Percentiles rank a stretch among this genome's conserved stretches.
Conservation (phyloP, 257 asterid genomes). For the Nicotiana undulata region DNA sequence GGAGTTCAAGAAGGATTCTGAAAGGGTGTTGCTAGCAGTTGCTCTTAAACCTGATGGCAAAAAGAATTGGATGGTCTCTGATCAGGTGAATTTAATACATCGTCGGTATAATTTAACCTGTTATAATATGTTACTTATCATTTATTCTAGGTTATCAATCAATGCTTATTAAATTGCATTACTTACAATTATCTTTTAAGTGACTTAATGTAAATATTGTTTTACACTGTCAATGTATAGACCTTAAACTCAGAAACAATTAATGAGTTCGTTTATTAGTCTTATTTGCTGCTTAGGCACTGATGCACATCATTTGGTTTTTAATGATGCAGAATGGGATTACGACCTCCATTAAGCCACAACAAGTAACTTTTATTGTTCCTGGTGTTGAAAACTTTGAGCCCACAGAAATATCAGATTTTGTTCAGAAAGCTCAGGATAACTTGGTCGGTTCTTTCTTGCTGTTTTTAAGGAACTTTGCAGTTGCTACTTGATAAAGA, state of each 20-base stretch:
- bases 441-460: conserved; percentile 55
- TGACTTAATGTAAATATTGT: no score
- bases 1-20: conserved; percentile 90
- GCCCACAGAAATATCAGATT: conserved; percentile 59
- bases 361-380: conserved; percentile 82
- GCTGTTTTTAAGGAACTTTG: conserved; percentile 9
- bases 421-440: conserved; percentile 66
- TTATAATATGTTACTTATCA: conserved; percentile 2
- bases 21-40: conserved; percentile 77
- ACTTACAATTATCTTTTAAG: no score
- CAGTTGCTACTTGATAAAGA: conserved; percentile 10
- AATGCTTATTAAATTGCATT: no score
- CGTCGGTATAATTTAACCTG: conserved; percentile 17
- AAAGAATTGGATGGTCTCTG: conserved; percentile 91
- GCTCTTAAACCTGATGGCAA: conserved; percentile 92
- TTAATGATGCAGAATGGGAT: conserved; percentile 65
- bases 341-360: conserved; percentile 79
- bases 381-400: conserved; percentile 80
- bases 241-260: background rate
- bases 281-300: background rate
- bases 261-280: conserved; percentile 8
- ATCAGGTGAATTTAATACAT: conserved; percentile 63
- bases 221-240: no score
- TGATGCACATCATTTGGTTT: background rate
- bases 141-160: no score